Percentiles rank a stretch among this genome's conserved stretches.
Evolutionary conservation across 805 yeast species (phyloP).

Genomic region (Zygotorulaspora sp.): DNA sequence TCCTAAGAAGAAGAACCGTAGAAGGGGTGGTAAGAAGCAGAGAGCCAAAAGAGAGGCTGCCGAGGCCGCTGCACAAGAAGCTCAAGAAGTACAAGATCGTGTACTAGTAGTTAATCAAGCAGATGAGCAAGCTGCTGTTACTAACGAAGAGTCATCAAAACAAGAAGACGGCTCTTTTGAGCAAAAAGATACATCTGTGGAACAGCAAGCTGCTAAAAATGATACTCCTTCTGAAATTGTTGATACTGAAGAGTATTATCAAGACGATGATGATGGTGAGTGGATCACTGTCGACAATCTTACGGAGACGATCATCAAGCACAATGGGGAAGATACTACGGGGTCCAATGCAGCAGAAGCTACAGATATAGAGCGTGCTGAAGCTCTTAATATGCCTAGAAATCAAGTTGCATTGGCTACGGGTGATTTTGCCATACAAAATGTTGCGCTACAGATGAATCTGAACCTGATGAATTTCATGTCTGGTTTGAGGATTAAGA

Average conservation of each 20-base stretch:
- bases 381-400: constrained; percentile 27
- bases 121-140: constrained; percentile 3
- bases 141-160: constrained; percentile 1
- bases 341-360: constrained; percentile 38
- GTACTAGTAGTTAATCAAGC: constrained; percentile 2
- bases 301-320: constrained; percentile 62
- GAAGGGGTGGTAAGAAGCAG: constrained; percentile 65
- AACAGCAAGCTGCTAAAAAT: constrained; percentile 23
- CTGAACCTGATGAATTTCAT: constrained; percentile 76
- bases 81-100: constrained; percentile 7
- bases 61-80: constrained; percentile 21
- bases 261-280: constrained; percentile 74
- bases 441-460: constrained; percentile 88
- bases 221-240: constrained; percentile 43
- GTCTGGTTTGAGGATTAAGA: constrained; percentile 79
- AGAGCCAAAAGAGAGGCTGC: constrained; percentile 51
- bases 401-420: constrained; percentile 82
- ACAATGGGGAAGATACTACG: constrained; percentile 53
- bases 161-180: constrained; percentile 7
- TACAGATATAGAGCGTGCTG: constrained; percentile 24
- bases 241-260: constrained; percentile 39
- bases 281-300: constrained; percentile 94
- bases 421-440: constrained; percentile 97
- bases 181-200: constrained; percentile 5
- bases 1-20: constrained; percentile 42